Evolutionary conservation across 2,329 filamentous ascomycete genomes (phyloP), one percentile per base, ranked within the genome.

Genomic region (Helotiales sp.): DNA sequence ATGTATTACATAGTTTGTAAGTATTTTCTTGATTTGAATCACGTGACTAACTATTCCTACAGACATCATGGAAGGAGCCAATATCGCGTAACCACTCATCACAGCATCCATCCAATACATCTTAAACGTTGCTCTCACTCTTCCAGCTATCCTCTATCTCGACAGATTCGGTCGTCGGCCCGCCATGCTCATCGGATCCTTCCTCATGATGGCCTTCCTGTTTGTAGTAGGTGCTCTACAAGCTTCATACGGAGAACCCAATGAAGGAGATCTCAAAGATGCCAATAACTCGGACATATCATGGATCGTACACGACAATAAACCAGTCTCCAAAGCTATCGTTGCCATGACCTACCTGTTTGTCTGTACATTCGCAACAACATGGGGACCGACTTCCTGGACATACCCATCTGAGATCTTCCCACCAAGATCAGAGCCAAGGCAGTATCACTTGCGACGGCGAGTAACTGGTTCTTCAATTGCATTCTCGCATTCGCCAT

Each of bases 91-190:
- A 58, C 85, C 87, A 32, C 83, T 93, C 10, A 78, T 91, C 45
- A 85, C 90, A 2, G 89, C 88, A 28, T 87, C 86, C 15, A 91
- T 92, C 67, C 88, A 92, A 75, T 92, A 92, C 76, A 84, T 93
- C 71, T 91, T 95, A 80, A 94, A 94, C 77, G 91, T 95, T 1
- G 65, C 88, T 58, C 91, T 93, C 85, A 94, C 92, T 0, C 78
- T 94, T 1, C 90, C 91, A 0, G 91, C 91, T 1, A 85, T 95
- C 28, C 78, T 94, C 66, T 94, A 84, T 80, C 86, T 94, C 74
- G 92, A 95, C 73, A 83, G 84, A 63, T 92, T 90, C 86, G 92
- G 92, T 50, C 91, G 92, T 68, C 91, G 91, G 30, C 82, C 81
- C 0, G 85, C 89, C 2, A 82, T 93, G 64, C 82, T 93, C 22